These are phyloP conservation scores for Naegleria gruberi DNA, from an alignment of 208 protist species.

Conservation along the genomic window DNA sequence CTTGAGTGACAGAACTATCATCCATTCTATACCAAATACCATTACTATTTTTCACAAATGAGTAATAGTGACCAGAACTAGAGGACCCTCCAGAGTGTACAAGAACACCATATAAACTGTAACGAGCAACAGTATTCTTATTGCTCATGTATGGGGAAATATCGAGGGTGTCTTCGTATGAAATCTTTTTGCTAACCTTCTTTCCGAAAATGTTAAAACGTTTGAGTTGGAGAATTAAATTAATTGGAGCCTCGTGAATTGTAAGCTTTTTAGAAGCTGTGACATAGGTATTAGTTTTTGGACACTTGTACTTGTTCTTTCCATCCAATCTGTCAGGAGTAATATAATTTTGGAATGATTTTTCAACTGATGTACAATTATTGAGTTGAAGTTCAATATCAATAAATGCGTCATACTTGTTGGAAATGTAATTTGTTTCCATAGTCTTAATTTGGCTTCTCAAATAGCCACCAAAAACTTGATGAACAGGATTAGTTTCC, in stretches of 20 bases:
- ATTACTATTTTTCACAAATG: slow-evolving; percentile 61
- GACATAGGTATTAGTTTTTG: slow-evolving; percentile 6
- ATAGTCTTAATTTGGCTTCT: slow-evolving; percentile 6
- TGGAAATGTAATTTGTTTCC: slow-evolving; percentile 22
- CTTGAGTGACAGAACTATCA: slow-evolving; percentile 55
- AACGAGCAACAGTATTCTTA: slow-evolving; percentile 26
- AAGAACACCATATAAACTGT: slow-evolving; percentile 73
- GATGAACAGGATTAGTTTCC: slow-evolving; percentile 24
- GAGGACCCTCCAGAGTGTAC: slow-evolving; percentile 68
- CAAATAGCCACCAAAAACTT: slow-evolving; percentile 33
- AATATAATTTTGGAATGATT: slow-evolving; percentile 10
- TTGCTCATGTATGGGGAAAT: slow-evolving; percentile 15
- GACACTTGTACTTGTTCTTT: slow-evolving; percentile 28
- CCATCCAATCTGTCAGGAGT: slow-evolving; percentile 22
- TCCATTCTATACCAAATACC: slow-evolving; percentile 73
- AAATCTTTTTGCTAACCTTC: slow-evolving; percentile 13
- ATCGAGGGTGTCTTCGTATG: neutral
- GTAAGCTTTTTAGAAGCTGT: slow-evolving; percentile 16
- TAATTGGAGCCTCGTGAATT: slow-evolving; percentile 16
- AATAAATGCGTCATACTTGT: slow-evolving; percentile 32
- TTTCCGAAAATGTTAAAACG: slow-evolving; percentile 22
- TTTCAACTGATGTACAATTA: slow-evolving; percentile 12
- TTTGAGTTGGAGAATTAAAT: slow-evolving; percentile 27
- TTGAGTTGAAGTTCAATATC: slow-evolving; percentile 21
- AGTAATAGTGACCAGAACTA: slow-evolving; percentile 77